Base-by-base conservation (phyloP, 2,329 filamentous ascomycete genomes). In the Colletotrichum tabaci region DNA sequence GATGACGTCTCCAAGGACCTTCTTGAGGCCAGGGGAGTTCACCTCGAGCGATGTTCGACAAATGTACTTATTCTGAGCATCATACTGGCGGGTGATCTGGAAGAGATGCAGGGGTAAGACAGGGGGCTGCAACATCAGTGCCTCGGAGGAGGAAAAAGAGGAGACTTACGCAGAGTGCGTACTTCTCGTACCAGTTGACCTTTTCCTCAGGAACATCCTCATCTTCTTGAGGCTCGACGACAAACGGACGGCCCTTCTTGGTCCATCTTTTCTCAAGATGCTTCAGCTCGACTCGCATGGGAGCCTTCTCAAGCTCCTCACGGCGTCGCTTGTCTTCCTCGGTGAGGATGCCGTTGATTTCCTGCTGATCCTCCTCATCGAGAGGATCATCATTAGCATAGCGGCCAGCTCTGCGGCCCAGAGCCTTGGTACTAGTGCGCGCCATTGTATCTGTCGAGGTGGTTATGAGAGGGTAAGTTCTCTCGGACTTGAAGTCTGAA, bases 191-290 rank as follows among this genome's bases (percentile, higher is more conserved):
- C 71, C 77, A 77, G 72, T 80, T 79, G 63, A 75, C 75, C 67
- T 77, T 76, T 13, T 77, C 65, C 26, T 76, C 78, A 5, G 74
- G 77, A 42, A 75, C 74, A 52, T 74, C 76, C 49, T 75, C 77
- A 46, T 74, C 79, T 57, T 77, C 76, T 60, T 76, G 76, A 16
- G 77, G 77, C 69, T 81, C 80, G 38, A 74, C 72, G 57, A 80
- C 75, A 53, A 77, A 78, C 10, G 66, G 66, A 21, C 74, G 74
- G 7, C 77, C 76, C 66, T 79, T 76, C 46, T 75, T 75, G 57
- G 78, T 79, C 66, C 75, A 78, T 26, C 77, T 78, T 57, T 76
- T 77, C 57, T 81, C 79, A 18, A 81, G 77, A 58, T 80, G 77
- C 69, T 80, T 80, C 64, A 81, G 75, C 64, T 79, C 76, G 21